These are phyloP conservation scores for Wolfiporia cocos DNA, from an alignment of 1,284 basidiomycete species.

Conservation along the genomic window DNA sequence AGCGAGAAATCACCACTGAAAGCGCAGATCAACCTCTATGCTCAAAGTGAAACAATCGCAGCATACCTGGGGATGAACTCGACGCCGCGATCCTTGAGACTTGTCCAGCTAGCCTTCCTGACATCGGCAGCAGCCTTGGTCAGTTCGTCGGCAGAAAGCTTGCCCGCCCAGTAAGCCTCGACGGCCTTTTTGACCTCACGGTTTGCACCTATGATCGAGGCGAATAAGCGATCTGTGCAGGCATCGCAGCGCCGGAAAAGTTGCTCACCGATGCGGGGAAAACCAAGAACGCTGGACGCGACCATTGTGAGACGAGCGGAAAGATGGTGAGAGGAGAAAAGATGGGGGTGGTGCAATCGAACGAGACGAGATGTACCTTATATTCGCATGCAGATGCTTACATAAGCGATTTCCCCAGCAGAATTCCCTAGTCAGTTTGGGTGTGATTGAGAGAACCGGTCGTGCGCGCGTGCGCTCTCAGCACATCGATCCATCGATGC, in stretches of 20 bases:
- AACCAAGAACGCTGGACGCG: slow-evolving; percentile 87
- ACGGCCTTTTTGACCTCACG: slow-evolving; percentile 99
- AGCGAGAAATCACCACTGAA: slow-evolving; percentile 94
- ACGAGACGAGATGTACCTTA: slow-evolving; percentile 9
- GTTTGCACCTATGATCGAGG: slow-evolving; percentile 62
- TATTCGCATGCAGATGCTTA: slow-evolving; percentile 14
- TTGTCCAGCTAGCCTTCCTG: slow-evolving; percentile 88
- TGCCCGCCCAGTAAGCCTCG: slow-evolving; percentile 97
- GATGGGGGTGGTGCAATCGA: slow-evolving; percentile 11
- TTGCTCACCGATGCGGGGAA: slow-evolving; percentile 87
- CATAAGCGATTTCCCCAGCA: slow-evolving; percentile 8
- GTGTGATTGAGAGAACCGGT: neutral
- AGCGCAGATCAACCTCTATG: neutral
- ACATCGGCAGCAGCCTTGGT: slow-evolving; percentile 86
- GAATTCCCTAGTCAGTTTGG: neutral
- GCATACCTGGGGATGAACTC: slow-evolving; percentile 88
- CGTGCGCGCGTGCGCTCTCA: slow-evolving; percentile 1
- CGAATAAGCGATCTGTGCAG: neutral
- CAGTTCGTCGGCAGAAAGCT: slow-evolving; percentile 86
- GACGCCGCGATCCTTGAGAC: slow-evolving; percentile 85
- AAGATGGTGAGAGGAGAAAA: slow-evolving; percentile 21
- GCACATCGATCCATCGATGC: slow-evolving; percentile 3
- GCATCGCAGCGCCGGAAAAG: slow-evolving; percentile 7
- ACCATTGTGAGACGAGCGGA: slow-evolving; percentile 47
- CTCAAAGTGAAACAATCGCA: neutral